Evolutionary conservation across 305 asterid genomes (phyloP).

Genomic region (Ilex paraguariensis): DNA sequence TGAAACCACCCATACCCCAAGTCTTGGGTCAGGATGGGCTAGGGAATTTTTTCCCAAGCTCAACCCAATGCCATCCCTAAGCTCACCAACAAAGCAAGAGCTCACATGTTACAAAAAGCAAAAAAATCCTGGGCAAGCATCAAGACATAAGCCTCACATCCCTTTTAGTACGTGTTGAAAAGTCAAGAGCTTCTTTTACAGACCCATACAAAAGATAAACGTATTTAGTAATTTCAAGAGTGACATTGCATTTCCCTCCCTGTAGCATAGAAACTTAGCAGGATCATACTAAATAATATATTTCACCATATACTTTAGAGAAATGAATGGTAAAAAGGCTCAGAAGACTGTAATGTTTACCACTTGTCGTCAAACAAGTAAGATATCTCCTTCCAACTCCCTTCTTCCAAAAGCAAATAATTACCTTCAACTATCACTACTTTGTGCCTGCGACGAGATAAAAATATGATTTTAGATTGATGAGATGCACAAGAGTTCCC

Average conservation of each 20-base stretch:
- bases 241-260: neutral
- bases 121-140: too few relatives aligned
- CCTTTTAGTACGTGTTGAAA: too few relatives aligned
- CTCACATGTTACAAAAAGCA: too few relatives aligned
- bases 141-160: too few relatives aligned
- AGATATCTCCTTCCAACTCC: conserved; percentile 76
- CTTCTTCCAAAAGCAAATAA: conserved; percentile 78
- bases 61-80: too few relatives aligned
- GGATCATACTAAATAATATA: neutral
- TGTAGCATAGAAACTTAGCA: neutral
- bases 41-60: too few relatives aligned
- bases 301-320: neutral
- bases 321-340: neutral
- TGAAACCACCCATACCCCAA: too few relatives aligned
- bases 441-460: conserved; percentile 67
- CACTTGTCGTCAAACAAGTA: conserved; percentile 80
- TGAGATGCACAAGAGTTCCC: neutral
- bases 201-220: too few relatives aligned
- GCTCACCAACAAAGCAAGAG: too few relatives aligned
- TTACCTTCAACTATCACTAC: conserved; percentile 91
- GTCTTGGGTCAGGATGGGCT: too few relatives aligned
- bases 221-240: neutral
- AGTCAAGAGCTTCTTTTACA: too few relatives aligned
- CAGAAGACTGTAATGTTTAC: conserved; percentile 27
- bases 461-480: conserved; percentile 6